phyloP scores from a whole-genome alignment of 805 yeast genomes.

The Kodamaea jinghongensis region DNA sequence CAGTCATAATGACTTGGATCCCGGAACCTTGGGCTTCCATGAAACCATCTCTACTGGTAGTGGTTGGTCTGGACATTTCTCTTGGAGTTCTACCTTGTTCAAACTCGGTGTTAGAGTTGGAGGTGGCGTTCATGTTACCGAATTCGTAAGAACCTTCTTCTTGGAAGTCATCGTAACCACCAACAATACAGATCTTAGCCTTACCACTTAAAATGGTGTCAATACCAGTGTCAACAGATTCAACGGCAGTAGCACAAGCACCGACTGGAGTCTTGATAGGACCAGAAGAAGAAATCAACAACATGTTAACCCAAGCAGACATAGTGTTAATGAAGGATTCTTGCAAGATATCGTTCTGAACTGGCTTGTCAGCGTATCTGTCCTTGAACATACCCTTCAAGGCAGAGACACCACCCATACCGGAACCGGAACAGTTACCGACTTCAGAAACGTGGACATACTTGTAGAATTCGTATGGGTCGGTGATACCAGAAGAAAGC shows the following conservation, averaged over 20 bases:
- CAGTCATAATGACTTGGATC: constrained; percentile 94
- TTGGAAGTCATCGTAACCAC: constrained; percentile 99
- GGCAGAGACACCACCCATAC: constrained; percentile 99
- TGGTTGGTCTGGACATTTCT: constrained; percentile 98
- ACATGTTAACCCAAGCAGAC: constrained; percentile 99
- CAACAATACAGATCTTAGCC: constrained; percentile 94
- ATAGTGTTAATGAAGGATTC: constrained; percentile 98
- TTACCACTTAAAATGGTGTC: constrained; percentile 91
- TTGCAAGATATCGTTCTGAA: constrained; percentile 94
- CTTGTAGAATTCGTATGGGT: constrained; percentile 97
- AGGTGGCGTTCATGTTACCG: constrained; percentile 98
- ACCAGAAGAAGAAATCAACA: constrained; percentile 93
- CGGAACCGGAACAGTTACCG: constrained; percentile 99
- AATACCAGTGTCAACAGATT: constrained; percentile 93
- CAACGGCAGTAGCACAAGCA: constrained; percentile 99
- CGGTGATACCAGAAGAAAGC: constrained; percentile 91
- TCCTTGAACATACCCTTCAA: constrained; percentile 97
- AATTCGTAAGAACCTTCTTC: constrained; percentile 98
- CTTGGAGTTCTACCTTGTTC: constrained; percentile 96
- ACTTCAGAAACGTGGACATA: constrained; percentile 98
- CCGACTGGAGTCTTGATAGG: constrained; percentile 99
- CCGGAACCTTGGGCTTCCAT: constrained; percentile 99
- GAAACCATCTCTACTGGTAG: constrained; percentile 94
- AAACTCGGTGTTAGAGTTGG: constrained; percentile 82
- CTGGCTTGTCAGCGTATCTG: constrained; percentile 88